Base-by-base conservation (phyloP, 768 basidiomycete genomes). In the Hericium rajendrae region DNA sequence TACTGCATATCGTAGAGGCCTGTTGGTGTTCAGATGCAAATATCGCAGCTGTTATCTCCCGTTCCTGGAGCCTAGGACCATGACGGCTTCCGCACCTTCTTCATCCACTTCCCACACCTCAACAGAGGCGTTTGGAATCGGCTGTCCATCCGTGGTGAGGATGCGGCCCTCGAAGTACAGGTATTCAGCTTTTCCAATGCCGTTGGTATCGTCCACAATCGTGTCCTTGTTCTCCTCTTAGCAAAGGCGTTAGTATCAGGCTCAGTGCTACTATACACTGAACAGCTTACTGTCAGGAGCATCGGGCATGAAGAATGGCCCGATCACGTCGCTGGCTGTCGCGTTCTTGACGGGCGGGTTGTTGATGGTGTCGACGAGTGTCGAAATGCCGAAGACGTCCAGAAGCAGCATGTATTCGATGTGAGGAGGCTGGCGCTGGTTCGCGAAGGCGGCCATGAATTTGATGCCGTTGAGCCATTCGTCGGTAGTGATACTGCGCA, bases 381-480 rank as follows among this genome's bases (percentile, higher is more conserved):
- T 22, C 43, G 43, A 46, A 12, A 46, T 11, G 8, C 43, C 43
- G 22, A 46, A 22, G 16, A 46, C 43, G 22, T 46, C 43, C 16
- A 22, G 22, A 5, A 46, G 43, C 43, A 46, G n/a, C 16, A 22
- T 46, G 13, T n/a, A 46, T 16, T 46, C 43, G 32, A 32, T 32
- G 32, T 32, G 32, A 32, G 32, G 32, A 6, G 32, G 32, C 75
- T 72, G 71, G n/a, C 65, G 68, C 53, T 88, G 68, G 38, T 82
- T 78, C 0, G 85, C 82, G 69, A 83, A 90, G 58, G 71, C 88
- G 0, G 91, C 93, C 58, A 94, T 72, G 71, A 94, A 94, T 57
- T 86, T 68, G 63, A 94, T 84, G 2, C 87, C 75, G 16, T 76
- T 69, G 85, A 85, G 85, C 91, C 91, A 94, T 74, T 94, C 91